Conservation (phyloP, 139 green algal genomes). For the Astrephomene gubernaculifera region DNA sequence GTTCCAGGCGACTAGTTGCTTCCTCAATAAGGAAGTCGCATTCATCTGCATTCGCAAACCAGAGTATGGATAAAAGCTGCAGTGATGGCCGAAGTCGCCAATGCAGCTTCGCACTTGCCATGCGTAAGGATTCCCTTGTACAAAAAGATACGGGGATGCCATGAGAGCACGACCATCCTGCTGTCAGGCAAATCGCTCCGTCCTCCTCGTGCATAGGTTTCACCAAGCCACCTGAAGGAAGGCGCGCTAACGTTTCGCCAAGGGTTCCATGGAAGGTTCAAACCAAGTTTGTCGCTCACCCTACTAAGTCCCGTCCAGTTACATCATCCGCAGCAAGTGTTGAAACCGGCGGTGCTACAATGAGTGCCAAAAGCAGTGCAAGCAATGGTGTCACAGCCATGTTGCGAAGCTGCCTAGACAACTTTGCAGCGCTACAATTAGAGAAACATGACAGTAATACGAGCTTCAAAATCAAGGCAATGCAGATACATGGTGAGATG, state of each 20-base stretch:
- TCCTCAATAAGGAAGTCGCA: conserved; percentile 23
- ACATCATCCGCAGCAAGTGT: background rate
- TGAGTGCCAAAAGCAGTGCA: background rate
- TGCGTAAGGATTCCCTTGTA: conserved; percentile 40
- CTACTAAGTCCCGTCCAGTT: conserved; percentile 13
- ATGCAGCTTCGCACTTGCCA: background rate
- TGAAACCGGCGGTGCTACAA: background rate
- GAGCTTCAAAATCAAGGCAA: too few relatives aligned
- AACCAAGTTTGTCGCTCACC: background rate
- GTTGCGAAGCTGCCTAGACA: too few relatives aligned
- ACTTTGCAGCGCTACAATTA: too few relatives aligned
- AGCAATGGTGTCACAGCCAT: too few relatives aligned
- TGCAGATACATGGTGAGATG: too few relatives aligned
- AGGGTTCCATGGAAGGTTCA: background rate
- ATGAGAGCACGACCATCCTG: conserved; percentile 31
- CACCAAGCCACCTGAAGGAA: conserved; percentile 29
- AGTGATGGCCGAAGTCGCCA: too few relatives aligned
- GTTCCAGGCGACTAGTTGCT: background rate
- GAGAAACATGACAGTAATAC: too few relatives aligned
- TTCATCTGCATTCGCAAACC: conserved; percentile 1
- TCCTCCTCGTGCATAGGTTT: background rate
- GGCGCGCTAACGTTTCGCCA: background rate
- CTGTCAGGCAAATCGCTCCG: background rate
- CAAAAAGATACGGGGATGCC: conserved; percentile 30
- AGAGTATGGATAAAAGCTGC: too few relatives aligned